These are phyloP conservation scores for Wickerhamiella brachini DNA, from an alignment of 805 yeast species.

Conservation along the genomic window DNA sequence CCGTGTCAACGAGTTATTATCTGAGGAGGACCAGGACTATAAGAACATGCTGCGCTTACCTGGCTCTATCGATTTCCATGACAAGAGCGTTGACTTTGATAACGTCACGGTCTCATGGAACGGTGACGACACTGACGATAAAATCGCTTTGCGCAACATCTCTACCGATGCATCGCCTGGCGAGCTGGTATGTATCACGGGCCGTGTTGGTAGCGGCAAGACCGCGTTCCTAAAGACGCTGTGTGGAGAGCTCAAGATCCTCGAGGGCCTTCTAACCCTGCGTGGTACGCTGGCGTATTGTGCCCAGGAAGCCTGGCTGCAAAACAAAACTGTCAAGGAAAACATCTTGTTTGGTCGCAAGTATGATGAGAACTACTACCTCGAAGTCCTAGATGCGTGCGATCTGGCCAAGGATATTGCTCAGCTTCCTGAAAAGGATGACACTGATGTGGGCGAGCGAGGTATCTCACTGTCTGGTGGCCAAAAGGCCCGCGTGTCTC, in stretches of 20 bases:
- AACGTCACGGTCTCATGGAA: conserved; percentile 38
- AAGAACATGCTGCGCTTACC: conserved; percentile 45
- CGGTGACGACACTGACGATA: conserved; percentile 31
- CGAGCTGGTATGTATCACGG: conserved; percentile 66
- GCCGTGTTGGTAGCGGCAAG: conserved; percentile 77
- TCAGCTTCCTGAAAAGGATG: conserved; percentile 77
- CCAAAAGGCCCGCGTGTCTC: conserved; percentile 86
- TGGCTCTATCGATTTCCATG: conserved; percentile 39
- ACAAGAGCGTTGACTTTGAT: conserved; percentile 31
- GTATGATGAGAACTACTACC: conserved; percentile 69
- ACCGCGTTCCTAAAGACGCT: conserved; percentile 63
- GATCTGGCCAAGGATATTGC: conserved; percentile 69
- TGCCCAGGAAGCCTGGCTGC: conserved; percentile 83
- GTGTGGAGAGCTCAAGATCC: conserved; percentile 61
- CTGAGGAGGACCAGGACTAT: conserved; percentile 56
- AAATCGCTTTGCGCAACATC: conserved; percentile 28
- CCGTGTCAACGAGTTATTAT: conserved; percentile 60
- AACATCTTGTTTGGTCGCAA: conserved; percentile 83
- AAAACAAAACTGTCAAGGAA: conserved; percentile 79
- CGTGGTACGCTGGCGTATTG: conserved; percentile 72
- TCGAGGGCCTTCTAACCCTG: conserved; percentile 49
- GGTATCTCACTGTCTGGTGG: conserved; percentile 96
- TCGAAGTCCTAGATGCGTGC: conserved; percentile 73
- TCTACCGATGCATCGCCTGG: conserved; percentile 56
- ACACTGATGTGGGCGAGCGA: conserved; percentile 90